Evolutionary conservation across 805 yeast genomes (phyloP), one percentile per base, ranked within the genome.

Genomic region (Wickerhamiella brachini): DNA sequence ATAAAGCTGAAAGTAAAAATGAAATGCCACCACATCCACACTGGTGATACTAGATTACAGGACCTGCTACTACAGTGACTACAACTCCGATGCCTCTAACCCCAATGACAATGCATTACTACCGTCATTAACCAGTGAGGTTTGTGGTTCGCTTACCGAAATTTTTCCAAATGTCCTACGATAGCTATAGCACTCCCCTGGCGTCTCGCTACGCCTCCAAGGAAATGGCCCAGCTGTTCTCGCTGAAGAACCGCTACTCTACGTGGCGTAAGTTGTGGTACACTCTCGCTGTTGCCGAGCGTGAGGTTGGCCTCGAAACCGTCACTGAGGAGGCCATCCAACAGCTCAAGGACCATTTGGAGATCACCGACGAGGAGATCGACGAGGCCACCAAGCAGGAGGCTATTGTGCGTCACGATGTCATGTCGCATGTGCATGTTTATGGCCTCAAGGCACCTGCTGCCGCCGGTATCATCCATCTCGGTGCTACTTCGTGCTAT

Each of bases 181-280:
- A 90, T 68, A 78, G 81, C 56, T 90, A 90, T 72, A 69, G 86
- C 49, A 90, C 97, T 22, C 98, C 98, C 41, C 74, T 93, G 57
- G 86, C 97, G 52, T 83, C 97, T 52, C 83, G 98, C 73, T 93
- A 93, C 72, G 98, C 98, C 53, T 85, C 95, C 58, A 89, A 85
- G 65, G 98, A 93, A 74, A 93, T 93, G 98, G 83, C 96, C 54
- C 74, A 77, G 59, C 76, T 93, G 64, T 93, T 93, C 75, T 90
- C 97, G 46, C 69, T 84, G 64, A 81, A 95, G 72, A 93, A 85
- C 74, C 78, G 98, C 65, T 93, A 85, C 71, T 84, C 96, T 50
- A 93, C 98, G 42, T 93, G 98, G 98, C 85, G 98, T 78, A 86
- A 86, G 69, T 78, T 93, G 58, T 93, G 98, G 98, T 78, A 80